Conservation (phyloP, 495 filamentous ascomycete species). For the Hypomontagnella monticulosa region DNA sequence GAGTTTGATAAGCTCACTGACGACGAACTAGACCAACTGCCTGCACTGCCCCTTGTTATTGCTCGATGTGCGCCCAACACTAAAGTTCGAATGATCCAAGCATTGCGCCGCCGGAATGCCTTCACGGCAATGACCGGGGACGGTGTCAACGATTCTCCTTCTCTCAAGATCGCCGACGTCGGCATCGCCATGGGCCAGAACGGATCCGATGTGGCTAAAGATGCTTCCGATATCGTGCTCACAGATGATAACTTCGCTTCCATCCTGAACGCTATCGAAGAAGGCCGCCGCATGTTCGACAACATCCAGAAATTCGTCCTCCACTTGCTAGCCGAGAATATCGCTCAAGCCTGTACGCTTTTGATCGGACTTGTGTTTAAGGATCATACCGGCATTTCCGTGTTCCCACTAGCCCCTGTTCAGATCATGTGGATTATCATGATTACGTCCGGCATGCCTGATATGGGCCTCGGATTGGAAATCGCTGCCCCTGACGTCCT, state of each 20-base stretch:
- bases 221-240: constrained; percentile 79
- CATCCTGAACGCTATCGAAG: constrained; percentile 76
- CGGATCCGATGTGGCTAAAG: constrained; percentile 79
- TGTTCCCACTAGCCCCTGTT: constrained; percentile 77
- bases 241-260: constrained; percentile 82
- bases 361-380: constrained; percentile 79
- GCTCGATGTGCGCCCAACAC: constrained; percentile 75
- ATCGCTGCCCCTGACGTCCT: constrained; percentile 72
- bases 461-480: constrained; percentile 81
- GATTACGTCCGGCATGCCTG: constrained; percentile 76
- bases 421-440: constrained; percentile 84
- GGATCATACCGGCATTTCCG: constrained; percentile 68
- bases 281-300: constrained; percentile 77
- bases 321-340: constrained; percentile 77
- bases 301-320: constrained; percentile 84
- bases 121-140: constrained; percentile 65
- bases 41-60: constrained; percentile 72
- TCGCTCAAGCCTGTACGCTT: constrained; percentile 73
- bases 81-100: constrained; percentile 76
- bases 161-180: constrained; percentile 76
- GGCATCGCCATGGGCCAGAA: constrained; percentile 81
- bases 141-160: constrained; percentile 82
- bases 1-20: constrained; percentile 71
- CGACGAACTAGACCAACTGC: constrained; percentile 67
- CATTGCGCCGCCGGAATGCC: constrained; percentile 67